phyloP scores from a whole-genome alignment of 164 flowering plant genomes.

The Protea cynaroides region DNA sequence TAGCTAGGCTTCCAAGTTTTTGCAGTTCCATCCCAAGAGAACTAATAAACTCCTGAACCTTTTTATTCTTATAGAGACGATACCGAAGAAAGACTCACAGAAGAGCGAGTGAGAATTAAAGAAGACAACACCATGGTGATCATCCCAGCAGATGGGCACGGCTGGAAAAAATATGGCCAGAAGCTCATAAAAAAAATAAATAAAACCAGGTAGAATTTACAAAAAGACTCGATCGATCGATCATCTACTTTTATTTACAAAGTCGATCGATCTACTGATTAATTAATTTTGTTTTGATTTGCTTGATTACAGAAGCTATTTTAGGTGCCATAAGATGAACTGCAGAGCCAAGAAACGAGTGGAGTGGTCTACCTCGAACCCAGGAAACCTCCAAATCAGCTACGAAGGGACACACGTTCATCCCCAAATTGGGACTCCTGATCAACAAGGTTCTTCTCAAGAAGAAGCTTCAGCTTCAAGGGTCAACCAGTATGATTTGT shows the following conservation, averaged over 20 bases:
- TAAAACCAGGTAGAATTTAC: conserved; percentile 11
- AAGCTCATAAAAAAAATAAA: conserved; percentile 21
- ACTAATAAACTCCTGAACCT: too few species aligned
- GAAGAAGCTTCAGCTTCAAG: neutral
- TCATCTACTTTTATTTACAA: too few species aligned
- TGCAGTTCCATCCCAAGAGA: too few species aligned
- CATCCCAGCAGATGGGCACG: conserved; percentile 22
- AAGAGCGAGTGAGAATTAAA: neutral
- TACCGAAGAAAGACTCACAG: neutral
- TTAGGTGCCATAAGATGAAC: conserved; percentile 15
- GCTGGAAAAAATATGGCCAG: conserved; percentile 28
- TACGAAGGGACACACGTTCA: conserved; percentile 18
- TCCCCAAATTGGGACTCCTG: neutral
- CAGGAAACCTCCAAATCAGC: neutral
- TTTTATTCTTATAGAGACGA: neutral
- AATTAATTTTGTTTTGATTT: neutral
- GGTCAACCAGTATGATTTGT: conserved; percentile 13
- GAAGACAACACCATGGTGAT: neutral
- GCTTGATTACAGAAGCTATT: conserved; percentile 25
- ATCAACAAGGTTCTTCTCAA: neutral
- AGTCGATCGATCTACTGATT: too few species aligned
- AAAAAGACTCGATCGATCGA: too few species aligned
- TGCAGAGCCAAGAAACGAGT: conserved; percentile 23
- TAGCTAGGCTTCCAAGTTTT: too few species aligned
- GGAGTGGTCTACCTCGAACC: conserved; percentile 14